These are phyloP conservation scores for Bathelium albidoporum DNA, from an alignment of 495 filamentous ascomycete species.

Conservation along the genomic window DNA sequence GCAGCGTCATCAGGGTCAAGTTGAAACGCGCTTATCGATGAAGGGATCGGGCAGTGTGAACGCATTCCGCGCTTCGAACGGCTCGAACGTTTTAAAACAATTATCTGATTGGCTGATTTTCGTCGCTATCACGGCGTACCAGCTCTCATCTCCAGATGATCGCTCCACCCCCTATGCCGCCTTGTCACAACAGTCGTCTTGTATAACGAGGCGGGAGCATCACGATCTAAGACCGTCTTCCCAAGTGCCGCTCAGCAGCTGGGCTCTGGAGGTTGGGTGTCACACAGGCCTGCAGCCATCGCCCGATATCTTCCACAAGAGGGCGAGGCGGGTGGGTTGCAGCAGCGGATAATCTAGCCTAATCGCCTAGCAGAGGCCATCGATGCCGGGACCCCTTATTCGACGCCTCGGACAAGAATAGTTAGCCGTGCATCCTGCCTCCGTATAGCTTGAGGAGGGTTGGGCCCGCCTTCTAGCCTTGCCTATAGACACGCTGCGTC, in stretches of 20 bases:
- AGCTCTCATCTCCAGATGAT: background rate
- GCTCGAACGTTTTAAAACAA: background rate
- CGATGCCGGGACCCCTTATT: background rate
- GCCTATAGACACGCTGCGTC: background rate
- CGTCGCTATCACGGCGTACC: background rate
- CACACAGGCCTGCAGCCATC: background rate
- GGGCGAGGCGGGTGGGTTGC: background rate
- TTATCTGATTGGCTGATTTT: background rate
- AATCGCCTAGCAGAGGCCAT: background rate
- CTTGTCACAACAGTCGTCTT: background rate
- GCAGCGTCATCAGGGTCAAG: background rate
- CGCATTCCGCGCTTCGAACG: background rate
- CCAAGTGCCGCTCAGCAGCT: background rate
- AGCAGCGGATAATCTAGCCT: background rate
- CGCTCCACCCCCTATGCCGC: background rate
- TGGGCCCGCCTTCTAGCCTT: background rate
- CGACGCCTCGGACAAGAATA: background rate
- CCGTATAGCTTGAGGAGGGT: background rate
- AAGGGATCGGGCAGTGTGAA: background rate
- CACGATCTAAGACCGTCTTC: background rate
- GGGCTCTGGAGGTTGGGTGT: background rate
- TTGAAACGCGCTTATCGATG: constrained; percentile 3
- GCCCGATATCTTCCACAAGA: background rate
- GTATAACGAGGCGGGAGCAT: background rate
- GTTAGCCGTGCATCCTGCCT: background rate